A percentile compares a stretch with the other conserved stretches of the same genome.
Conservation (phyloP, 306 rosid genomes). For the Cyamopsis tetragonoloba region DNA sequence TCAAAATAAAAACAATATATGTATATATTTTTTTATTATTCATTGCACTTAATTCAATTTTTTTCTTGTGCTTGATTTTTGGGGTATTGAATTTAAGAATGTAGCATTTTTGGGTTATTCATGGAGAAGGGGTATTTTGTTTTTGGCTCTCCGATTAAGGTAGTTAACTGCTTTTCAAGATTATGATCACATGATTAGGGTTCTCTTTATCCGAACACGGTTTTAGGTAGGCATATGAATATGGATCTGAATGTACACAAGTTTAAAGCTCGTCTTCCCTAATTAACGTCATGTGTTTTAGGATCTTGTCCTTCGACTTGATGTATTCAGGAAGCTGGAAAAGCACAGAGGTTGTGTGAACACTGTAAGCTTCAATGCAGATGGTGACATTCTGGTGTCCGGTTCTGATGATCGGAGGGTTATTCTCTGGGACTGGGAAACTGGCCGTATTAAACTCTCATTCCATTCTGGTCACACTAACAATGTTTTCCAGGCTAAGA, state of each 20-base stretch:
- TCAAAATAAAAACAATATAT: too few relatives aligned
- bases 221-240: conserved; percentile 9
- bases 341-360: conserved; percentile 84
- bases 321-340: conserved; percentile 49
- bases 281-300: conserved; percentile 20
- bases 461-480: conserved; percentile 65
- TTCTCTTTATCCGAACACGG: background rate
- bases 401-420: conserved; percentile 82
- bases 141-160: background rate
- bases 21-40: background rate
- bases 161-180: background rate
- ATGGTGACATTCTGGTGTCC: conserved; percentile 71
- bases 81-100: background rate
- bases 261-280: background rate
- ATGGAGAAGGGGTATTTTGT: background rate
- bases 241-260: background rate
- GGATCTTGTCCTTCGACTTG: conserved; percentile 84
- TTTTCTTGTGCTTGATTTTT: background rate
- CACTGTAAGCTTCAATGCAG: conserved; percentile 72
- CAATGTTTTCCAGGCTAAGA: conserved; percentile 78
- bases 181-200: background rate
- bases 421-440: conserved; percentile 86
- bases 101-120: background rate
- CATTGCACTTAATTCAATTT: background rate
- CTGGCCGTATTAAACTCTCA: conserved; percentile 44